Base-by-base conservation (phyloP, 2,329 filamentous ascomycete species). In the Tolypocladium pustulatum region DNA sequence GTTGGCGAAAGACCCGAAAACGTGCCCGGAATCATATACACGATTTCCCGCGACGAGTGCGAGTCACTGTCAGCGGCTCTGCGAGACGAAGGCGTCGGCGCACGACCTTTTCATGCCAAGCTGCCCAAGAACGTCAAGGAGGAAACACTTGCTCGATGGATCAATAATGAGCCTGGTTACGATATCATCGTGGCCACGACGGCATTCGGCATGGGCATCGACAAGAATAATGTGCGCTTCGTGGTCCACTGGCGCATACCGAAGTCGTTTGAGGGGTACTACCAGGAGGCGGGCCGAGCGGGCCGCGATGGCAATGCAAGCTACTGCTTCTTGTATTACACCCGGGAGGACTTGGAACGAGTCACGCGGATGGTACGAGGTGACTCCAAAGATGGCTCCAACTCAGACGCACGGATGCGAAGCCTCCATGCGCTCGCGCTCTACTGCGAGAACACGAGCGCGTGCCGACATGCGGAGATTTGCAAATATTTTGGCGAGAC, bases 201-300 rank as follows among this genome's bases (percentile, higher is more conserved):
- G 1, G 93, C 93, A 0, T 97, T 97, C 67, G 93, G 93, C 2
- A 97, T 97, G 93, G 93, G 93, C 32, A 97, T 97, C 63, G 92
- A 97, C 72, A 97, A 97, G 72, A 86, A 94, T 57, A 88, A 96
- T 65, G 93, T 97, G 13, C 88, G 93, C 3, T 97, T 97, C 66
- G 92, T 97, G 1, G 86, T 94, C 1, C 93, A 97, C 73, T 97
- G 93, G 91, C 89, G 91, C 60, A 81, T 96, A 12, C 90, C 93
- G 12, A 95, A 96, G 69, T 94, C 89, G 3, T 96, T 97, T 69
- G 93, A 97, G 71, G 91, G 92, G 1, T 97, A 94, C 69, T 96
- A 97, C 67, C 93, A 97, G 73, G 93, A 97, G 78, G 92, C 91
- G 2, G 93, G 93, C 0, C 88, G 93, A 43, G 93, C 92, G 7